phyloP scores from a whole-genome alignment of 495 filamentous ascomycete genomes.

The Extremus antarcticus region DNA sequence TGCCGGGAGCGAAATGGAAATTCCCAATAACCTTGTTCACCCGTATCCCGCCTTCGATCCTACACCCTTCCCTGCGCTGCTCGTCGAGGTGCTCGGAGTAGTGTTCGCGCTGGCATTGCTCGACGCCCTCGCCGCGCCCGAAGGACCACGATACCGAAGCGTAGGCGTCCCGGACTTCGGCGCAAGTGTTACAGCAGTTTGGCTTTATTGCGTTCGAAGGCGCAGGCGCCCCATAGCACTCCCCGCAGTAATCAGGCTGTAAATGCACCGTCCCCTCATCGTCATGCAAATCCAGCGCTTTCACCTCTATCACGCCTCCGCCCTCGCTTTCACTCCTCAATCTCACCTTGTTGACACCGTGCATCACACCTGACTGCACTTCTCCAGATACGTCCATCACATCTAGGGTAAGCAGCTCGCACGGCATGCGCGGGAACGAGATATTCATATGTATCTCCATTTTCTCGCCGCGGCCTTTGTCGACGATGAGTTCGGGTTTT shows the following conservation, averaged over 20 bases:
- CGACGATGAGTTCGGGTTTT: constrained; percentile 85
- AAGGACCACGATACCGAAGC: constrained; percentile 83
- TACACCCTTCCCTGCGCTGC: constrained; percentile 84
- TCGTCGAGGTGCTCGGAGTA: constrained; percentile 76
- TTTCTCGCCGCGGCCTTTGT: constrained; percentile 91
- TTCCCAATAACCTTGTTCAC: constrained; percentile 99
- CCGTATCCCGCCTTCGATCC: constrained; percentile 81
- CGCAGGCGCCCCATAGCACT: constrained; percentile 75
- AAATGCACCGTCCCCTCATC: constrained; percentile 63
- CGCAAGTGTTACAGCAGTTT: constrained; percentile 93
- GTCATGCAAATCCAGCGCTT: constrained; percentile 61
- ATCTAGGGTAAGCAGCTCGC: constrained; percentile 89
- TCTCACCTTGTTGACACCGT: constrained; percentile 83
- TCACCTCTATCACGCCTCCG: constrained; percentile 63
- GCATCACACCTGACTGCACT: constrained; percentile 83
- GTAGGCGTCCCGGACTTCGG: constrained; percentile 92
- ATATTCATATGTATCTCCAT: constrained; percentile 99
- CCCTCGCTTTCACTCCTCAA: constrained; percentile 62
- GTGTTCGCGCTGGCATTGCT: constrained; percentile 91
- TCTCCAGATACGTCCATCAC: constrained; percentile 99
- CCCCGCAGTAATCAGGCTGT: constrained; percentile 83
- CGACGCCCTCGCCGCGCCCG: constrained; percentile 78
- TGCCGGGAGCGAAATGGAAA: constrained; percentile 95
- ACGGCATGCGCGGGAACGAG: constrained; percentile 86
- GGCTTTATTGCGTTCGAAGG: constrained; percentile 57